A percentile compares a stretch with the other conserved stretches of the same genome.
phyloP scores from a whole-genome alignment of 1,284 basidiomycete genomes.

The Apiotrichum gracile region DNA sequence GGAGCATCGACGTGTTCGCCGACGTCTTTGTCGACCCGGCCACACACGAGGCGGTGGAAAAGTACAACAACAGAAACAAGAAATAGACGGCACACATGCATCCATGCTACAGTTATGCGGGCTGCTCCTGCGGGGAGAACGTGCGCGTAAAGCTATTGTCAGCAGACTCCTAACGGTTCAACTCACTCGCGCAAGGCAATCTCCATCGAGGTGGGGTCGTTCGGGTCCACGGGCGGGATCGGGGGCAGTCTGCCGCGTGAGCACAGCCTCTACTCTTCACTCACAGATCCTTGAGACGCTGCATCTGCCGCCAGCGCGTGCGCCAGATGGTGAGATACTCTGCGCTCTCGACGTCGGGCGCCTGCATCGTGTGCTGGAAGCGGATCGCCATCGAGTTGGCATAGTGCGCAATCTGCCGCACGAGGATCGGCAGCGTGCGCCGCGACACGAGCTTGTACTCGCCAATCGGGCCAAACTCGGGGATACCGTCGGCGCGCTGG shows the following conservation, averaged over 20 bases:
- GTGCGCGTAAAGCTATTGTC: conserved; percentile 10
- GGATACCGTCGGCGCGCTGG: conserved; percentile 78
- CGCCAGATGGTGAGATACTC: conserved; percentile 90
- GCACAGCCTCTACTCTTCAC: conserved; percentile 7
- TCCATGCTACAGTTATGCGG: neutral
- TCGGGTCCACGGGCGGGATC: conserved; percentile 22
- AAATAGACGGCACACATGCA: neutral
- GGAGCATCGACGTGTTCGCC: conserved; percentile 15
- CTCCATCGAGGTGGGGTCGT: conserved; percentile 24
- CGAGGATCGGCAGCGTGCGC: conserved; percentile 69
- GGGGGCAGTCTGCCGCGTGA: conserved; percentile 7
- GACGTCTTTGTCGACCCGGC: conserved; percentile 8
- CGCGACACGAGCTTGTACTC: conserved; percentile 88
- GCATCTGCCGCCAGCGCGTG: conserved; percentile 68
- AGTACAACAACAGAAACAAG: conserved; percentile 12
- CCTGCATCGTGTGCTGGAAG: conserved; percentile 57
- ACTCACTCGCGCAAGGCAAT: conserved; percentile 33
- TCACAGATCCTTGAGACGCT: conserved; percentile 53
- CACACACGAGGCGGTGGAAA: conserved; percentile 13
- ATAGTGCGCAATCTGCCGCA: conserved; percentile 76
- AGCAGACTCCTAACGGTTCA: neutral
- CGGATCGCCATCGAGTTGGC: conserved; percentile 83
- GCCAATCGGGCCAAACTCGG: conserved; percentile 83
- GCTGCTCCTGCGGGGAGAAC: conserved; percentile 5
- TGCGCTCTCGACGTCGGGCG: conserved; percentile 62